Conservation (phyloP, 352 stramenopile genomes). For the Pythium sp. region DNA sequence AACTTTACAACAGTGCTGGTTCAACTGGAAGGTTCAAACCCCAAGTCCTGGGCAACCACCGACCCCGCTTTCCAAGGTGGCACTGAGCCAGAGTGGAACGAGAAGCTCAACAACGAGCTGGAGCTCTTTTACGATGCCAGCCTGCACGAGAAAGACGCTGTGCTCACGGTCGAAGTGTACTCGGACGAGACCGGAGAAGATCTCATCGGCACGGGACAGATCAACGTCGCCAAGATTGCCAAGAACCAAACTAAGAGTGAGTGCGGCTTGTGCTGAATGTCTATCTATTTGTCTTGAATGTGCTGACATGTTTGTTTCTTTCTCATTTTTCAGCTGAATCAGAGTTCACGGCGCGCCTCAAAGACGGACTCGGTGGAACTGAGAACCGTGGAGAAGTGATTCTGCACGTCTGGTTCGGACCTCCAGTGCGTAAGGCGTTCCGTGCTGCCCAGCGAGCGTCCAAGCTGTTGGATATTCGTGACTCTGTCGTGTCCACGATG, state of each 20-base stretch:
- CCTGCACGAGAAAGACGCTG: slow-evolving; percentile 39
- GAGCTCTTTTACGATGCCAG: slow-evolving; percentile 78
- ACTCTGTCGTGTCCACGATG: slow-evolving; percentile 54
- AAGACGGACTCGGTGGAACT: slow-evolving; percentile 34
- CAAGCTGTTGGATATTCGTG: slow-evolving; percentile 73
- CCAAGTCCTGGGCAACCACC: slow-evolving; percentile 58
- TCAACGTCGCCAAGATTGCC: slow-evolving; percentile 45
- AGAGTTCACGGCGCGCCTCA: slow-evolving; percentile 49
- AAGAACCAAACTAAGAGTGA: slow-evolving; percentile 33
- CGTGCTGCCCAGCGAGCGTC: slow-evolving; percentile 63
- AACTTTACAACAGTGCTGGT: slow-evolving; percentile 46
- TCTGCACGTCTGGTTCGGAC: slow-evolving; percentile 71
- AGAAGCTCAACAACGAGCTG: slow-evolving; percentile 73
- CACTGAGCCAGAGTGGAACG: slow-evolving; percentile 60
- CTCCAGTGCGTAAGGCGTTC: slow-evolving; percentile 75
- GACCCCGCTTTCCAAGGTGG: slow-evolving; percentile 65
- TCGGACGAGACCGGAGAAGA: slow-evolving; percentile 69
- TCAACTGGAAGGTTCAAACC: slow-evolving; percentile 59
- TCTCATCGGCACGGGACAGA: slow-evolving; percentile 67
- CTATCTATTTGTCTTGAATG: not conserved
- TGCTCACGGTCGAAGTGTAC: slow-evolving; percentile 69
- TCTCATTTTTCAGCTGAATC: slow-evolving; percentile 16
- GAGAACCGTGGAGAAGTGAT: slow-evolving; percentile 58
- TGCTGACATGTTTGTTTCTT: not conserved
- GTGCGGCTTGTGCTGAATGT: slow-evolving; percentile 1